Conservation (phyloP, 306 rosid genomes). For the Medicago lupulina region DNA sequence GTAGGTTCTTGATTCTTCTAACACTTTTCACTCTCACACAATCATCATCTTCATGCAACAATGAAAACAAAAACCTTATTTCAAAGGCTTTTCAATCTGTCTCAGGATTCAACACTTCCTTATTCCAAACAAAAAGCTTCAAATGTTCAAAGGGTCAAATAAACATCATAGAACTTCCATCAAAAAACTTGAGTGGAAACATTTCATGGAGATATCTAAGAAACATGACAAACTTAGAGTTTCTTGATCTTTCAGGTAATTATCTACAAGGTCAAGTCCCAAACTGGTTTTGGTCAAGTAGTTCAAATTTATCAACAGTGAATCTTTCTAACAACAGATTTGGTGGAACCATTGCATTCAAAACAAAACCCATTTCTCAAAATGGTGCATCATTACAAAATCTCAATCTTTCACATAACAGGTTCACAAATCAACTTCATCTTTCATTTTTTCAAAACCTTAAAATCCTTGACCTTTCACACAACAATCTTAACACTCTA, state of each 20-base stretch:
- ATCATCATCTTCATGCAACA: constrained; percentile 58
- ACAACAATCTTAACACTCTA: constrained; percentile 53
- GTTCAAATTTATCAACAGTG: constrained; percentile 47
- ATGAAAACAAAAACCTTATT: constrained; percentile 51
- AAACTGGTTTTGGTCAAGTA: constrained; percentile 65
- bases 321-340: constrained; percentile 70
- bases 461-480: constrained; percentile 67
- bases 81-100: constrained; percentile 70
- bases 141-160: constrained; percentile 60
- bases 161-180: constrained; percentile 52
- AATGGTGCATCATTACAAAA: constrained; percentile 48
- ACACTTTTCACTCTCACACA: constrained; percentile 44
- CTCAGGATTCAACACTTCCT: constrained; percentile 62
- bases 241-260: constrained; percentile 75
- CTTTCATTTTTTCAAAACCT: constrained; percentile 65
- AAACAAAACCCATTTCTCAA: constrained; percentile 42
- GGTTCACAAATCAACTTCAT: constrained; percentile 68
- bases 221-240: constrained; percentile 59
- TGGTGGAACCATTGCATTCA: constrained; percentile 68
- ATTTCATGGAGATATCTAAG: constrained; percentile 71
- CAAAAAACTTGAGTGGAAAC: constrained; percentile 65
- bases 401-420: constrained; percentile 76
- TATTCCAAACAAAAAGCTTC: constrained; percentile 41
- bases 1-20: constrained; percentile 52
- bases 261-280: constrained; percentile 69